Base-by-base conservation (phyloP, 2,329 filamentous ascomycete genomes). In the Colletotrichum siamense region DNA sequence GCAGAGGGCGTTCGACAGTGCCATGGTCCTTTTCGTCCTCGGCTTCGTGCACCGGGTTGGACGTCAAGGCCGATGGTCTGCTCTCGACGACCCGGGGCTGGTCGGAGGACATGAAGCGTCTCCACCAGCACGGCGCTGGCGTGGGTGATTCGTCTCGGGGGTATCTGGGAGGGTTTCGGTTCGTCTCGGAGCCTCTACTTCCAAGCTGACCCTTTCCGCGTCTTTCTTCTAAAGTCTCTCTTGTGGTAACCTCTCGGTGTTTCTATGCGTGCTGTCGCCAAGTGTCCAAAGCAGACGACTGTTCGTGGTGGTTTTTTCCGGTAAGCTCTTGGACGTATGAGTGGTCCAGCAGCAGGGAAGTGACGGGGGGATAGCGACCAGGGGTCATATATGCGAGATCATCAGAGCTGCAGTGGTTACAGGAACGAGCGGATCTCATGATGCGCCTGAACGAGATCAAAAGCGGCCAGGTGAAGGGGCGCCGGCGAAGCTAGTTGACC, bases 21-120 rank as follows among this genome's bases (percentile, higher is more conserved):
- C 73, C 77, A 75, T 72, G 71, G 52, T 74, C 75, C 69, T 73
- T 75, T 55, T 76, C 77, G 62, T 75, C 71, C 64, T 78, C 77
- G 52, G 77, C 73, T 61, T 78, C 77, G 66, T 71, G 69, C 30
- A 66, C 65, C 63, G 76, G 73, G 57, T 74, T 69, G 68, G 78
- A 77, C 63, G 77, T 79, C 68, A 78, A 55, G 59, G 70, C 73
- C 64, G 75, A 75, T 69, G 77, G 73, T 71, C 75, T 74, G 64
- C 77, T 77, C 78, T 79, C 79, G 67, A 75, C 71, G 66, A 73
- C 77, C 57, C 73, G 75, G 16, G 78, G 71, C 73, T 78, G 74
- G 66, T 77, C 73, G 76, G 78, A 69, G 69, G 79, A 79, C 79
- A 81, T 81, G 75, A 79, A 79, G 73, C 59, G 69, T 75, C 65